These are phyloP conservation scores for Aspergillus sergii DNA, from an alignment of 2,329 filamentous ascomycete genomes.

Conservation along the genomic window DNA sequence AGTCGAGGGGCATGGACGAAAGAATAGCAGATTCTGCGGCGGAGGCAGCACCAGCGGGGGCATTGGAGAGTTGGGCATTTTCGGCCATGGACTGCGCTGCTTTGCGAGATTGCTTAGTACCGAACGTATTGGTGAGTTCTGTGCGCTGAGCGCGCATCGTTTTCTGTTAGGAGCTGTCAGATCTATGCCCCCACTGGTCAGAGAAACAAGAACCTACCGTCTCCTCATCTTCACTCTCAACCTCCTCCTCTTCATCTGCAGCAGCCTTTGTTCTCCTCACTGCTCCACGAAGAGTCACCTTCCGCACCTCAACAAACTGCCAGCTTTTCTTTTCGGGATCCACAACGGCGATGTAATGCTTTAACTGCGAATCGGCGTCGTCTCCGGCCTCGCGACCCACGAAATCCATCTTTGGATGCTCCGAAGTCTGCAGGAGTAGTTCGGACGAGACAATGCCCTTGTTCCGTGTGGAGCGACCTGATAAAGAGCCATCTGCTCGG, in stretches of 20 bases:
- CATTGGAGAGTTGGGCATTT: constrained; percentile 49
- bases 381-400: constrained; percentile 55
- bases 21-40: constrained; percentile 48
- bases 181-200: not conserved
- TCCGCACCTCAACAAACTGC: constrained; percentile 57
- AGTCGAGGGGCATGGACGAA: constrained; percentile 42
- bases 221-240: constrained; percentile 30
- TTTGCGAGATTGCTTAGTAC: constrained; percentile 54
- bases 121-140: constrained; percentile 52
- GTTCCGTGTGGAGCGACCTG: constrained; percentile 32
- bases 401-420: constrained; percentile 63
- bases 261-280: constrained; percentile 35
- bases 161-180: constrained; percentile 25
- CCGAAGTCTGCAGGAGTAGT: constrained; percentile 62
- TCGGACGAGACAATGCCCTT: constrained; percentile 47
- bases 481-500: constrained; percentile 45
- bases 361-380: constrained; percentile 54
- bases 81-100: constrained; percentile 50
- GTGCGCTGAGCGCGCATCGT: constrained; percentile 42
- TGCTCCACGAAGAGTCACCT: constrained; percentile 57
- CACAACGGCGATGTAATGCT: constrained; percentile 64
- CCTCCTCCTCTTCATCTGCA: constrained; percentile 31
- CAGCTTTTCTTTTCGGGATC: constrained; percentile 57
- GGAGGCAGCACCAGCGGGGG: constrained; percentile 36
- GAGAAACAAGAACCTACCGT: constrained; percentile 24